Evolutionary conservation across 345 rosid species (phyloP).

Genomic region (Gossypium australe): DNA sequence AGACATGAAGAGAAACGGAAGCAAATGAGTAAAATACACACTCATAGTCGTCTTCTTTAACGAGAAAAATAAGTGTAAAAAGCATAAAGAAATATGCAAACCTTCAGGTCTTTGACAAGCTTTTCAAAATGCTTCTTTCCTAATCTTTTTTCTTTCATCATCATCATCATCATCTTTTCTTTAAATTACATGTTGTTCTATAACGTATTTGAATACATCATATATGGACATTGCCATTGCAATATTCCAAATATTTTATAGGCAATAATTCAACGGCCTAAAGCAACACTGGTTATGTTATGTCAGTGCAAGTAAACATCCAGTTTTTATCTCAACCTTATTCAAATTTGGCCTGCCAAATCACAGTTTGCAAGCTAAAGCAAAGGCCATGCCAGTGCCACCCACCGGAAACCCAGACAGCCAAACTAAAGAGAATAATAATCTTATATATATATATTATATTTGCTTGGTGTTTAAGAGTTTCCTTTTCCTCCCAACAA

Average conservation of each 20-base stretch:
- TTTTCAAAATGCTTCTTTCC: background rate
- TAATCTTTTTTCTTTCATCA: background rate
- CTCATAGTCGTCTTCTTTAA: too few species aligned
- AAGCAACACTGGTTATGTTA: background rate
- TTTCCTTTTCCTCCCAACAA: background rate
- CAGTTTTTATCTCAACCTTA: conserved; percentile 17
- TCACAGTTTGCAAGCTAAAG: too few species aligned
- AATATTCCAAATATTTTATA: conserved; percentile 1
- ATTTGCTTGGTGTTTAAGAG: too few species aligned
- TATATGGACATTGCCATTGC: background rate
- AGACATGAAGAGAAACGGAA: too few species aligned
- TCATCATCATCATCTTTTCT: background rate
- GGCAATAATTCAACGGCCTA: conserved; percentile 21
- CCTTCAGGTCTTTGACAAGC: too few species aligned
- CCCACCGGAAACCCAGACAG: background rate
- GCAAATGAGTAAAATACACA: too few species aligned
- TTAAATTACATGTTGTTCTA: background rate
- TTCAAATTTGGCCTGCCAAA: conserved; percentile 19
- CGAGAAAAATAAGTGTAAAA: too few species aligned
- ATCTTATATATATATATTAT: too few species aligned
- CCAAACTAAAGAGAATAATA: too few species aligned
- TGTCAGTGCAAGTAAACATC: conserved; percentile 26
- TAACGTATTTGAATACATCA: background rate
- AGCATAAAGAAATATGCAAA: too few species aligned
- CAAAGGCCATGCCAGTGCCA: background rate